Base-by-base conservation (phyloP, 495 filamentous ascomycete species). In the Penicillium fimorum region DNA sequence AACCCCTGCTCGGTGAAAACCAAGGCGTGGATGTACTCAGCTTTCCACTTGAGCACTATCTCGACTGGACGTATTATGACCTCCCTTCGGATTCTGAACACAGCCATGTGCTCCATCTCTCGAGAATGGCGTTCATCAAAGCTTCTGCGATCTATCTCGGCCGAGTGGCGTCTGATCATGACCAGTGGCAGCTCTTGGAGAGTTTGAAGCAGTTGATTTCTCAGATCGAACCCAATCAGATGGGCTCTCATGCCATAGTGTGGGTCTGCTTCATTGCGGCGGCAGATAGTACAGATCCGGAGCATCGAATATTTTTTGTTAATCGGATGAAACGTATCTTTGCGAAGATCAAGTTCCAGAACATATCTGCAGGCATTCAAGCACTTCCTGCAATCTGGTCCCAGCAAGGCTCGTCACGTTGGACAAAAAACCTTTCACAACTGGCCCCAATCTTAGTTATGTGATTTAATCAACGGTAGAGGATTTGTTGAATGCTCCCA, bases 231-330 rank as follows among this genome's bases (percentile, higher is more conserved):
- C 63, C 63, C 10, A 45, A 62, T 1, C 60, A 60, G 50, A 37
- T 42, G 11, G 63, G 63, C 10, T 57, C 63, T 9, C 63, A 66
- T 53, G 57, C 54, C n/a, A 48, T 66, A 2, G 63, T 66, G 1
- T 66, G 63, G 63, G 55, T 62, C 9, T 66, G 63, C 46, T 66
- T 66, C 17, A 63, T 66, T 12, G 60, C 53, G 12, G 60, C 63
- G 0, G 63, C 63, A 9, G 63, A 66, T 46, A 60, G 57, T 40
- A 58, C 44, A 4, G 64, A 67, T 18, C 55, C 60, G 0, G 55
- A 47, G 9, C 58, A 67, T 37, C 60, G 60, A 11, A 18, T 10
- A 3, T 67, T 63, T 20, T 67, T 63, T 30, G 30, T 50, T 5
- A 43, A 59, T 27, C 46, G 61, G 4, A 56, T 67, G 58, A 50